Evolutionary conservation across 257 asterid species (phyloP), one percentile per base, ranked within the genome.

Genomic region (Haberlea rhodopensis): DNA sequence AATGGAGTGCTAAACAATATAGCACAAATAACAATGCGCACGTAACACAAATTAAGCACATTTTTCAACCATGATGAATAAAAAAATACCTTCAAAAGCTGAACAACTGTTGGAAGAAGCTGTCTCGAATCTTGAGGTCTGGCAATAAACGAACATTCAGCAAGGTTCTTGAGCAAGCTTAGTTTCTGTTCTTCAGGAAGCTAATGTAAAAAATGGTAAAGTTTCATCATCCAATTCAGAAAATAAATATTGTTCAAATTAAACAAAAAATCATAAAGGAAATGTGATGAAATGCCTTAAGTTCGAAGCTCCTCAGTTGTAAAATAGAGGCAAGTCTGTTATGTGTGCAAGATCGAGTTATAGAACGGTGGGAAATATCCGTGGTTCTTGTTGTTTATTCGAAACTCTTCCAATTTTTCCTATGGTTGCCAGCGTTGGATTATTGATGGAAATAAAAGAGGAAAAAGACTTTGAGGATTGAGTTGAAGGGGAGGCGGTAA

Each of bases 71-170:
- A 40, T 64, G 63, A 22, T 21, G 43, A 70, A 48, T 18, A 27
- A 46, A 68, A 46, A 34, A 28, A 9, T 82, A 92, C 97, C 97
- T 89, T 92, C 60, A 89, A 68, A 66, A 89, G 97, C 66, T 87
- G 96, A 79, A 89, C 96, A 73, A 83, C 75, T 28, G 91, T 76
- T 37, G 96, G 95, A 72, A 89, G 96, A 75, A 89, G 82, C 75
- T 73, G 95, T 43, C 97, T 89, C 18, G 99, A 80, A 73, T 87
- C 99, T 76, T 75, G 97, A 43, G 99, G 85, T 65, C 72, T 84
- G 63, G 89, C 96, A 84, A 80, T 89, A 43, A 63, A 73, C 29
- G 99, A 92, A 75, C 90, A 87, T 66, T 89, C 99, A 9, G 99
- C 94, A 63, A 92, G 79, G 71, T 67, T 85, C 89, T 85, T 89